Percentiles rank a stretch among this genome's conserved stretches.
Evolutionary conservation across 2,329 filamentous ascomycete genomes (phyloP).

Genomic region (Sclerotinia sclerotiorum): DNA sequence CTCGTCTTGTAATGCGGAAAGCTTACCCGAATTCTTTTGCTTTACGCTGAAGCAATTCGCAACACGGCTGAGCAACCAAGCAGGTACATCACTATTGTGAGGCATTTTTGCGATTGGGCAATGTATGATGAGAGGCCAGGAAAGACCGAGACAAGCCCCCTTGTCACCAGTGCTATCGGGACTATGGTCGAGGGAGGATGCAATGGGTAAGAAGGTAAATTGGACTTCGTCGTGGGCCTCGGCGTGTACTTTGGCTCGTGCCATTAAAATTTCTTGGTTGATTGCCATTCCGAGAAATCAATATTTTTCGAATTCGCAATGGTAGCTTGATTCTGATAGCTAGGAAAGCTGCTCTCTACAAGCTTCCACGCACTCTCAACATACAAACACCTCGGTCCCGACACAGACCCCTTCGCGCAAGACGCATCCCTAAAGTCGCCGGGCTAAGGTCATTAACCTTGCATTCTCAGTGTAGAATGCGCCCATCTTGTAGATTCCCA

Average conservation of each 20-base stretch:
- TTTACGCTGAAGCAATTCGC: no score
- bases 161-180: not conserved
- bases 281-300: no score
- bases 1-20: no score
- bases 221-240: not conserved
- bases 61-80: no score
- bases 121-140: no score
- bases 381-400: not conserved
- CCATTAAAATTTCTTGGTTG: not conserved
- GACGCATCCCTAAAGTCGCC: not conserved
- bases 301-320: not conserved
- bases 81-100: no score
- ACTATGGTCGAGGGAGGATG: not conserved
- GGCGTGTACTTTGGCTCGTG: not conserved
- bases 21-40: no score
- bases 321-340: not conserved
- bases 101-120: no score
- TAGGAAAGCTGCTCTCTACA: not conserved
- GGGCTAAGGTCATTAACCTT: no score
- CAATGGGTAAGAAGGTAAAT: not conserved
- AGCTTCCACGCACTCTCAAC: not conserved
- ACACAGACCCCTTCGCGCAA: not conserved
- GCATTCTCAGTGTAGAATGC: no score
- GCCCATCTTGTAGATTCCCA: no score
- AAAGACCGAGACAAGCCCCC: no score